Evolutionary conservation across 75 land plant species (phyloP), one percentile per base, ranked within the genome.

Genomic region (Pinus taeda): DNA sequence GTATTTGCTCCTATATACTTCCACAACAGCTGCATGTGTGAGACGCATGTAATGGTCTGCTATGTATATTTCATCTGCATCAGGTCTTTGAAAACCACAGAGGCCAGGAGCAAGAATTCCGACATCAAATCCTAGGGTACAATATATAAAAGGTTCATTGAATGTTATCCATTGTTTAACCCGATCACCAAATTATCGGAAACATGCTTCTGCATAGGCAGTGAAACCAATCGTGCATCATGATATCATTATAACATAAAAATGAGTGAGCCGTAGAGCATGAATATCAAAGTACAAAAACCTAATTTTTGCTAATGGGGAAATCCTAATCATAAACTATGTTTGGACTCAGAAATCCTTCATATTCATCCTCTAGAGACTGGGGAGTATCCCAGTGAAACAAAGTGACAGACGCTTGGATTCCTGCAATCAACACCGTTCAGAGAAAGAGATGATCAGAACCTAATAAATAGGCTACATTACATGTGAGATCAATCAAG

Each of bases 101-200:
- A 1, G 18, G 1, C 21, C 21, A n/a, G 21, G 18, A n/a, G 18
- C 21, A n/a, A 18, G 18, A n/a, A 18, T 60, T 18, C 18, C 6
- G 6, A 3, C 1, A n/a, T n/a, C 21, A 60, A 18, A 18, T 18
- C 21, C 21, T 18, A 18, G 4, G 20, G 61, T 60, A n/a, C 21
- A 60, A 18, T 18, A 18, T 4, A n/a, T 60, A n/a, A 17, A 60
- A 15, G 84, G 81, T 57, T 90, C 92, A 45, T 93, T 90, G 15
- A 93, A 59, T 9, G 95, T 90, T 11, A 83, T 88, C 95, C 95
- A 93, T 57, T 90, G 65, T 71, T 74, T 78, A 56, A 93, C 92
- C 67, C 88, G 69, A 55, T 87, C 87, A 0, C 95, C 92, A 80
- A 88, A 90, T 73, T 77, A 83, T 64, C 81, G 58, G 45, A 93